A percentile compares a stretch with the other conserved stretches of the same genome.
phyloP scores from a whole-genome alignment of 1,139 yeast genomes.

The Kodamaea derodonti region DNA sequence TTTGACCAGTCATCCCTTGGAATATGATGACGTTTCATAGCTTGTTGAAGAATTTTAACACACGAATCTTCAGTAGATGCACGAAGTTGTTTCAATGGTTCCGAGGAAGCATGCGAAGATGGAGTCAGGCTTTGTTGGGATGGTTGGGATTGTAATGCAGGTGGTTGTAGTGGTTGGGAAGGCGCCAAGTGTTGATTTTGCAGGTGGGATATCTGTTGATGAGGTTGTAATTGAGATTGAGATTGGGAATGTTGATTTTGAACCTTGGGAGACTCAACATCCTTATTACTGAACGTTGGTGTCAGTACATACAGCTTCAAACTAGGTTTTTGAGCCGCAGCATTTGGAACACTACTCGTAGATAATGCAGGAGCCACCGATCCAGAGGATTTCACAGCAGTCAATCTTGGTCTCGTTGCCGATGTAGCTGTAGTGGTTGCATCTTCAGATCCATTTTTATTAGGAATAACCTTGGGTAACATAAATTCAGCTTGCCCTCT shows the following conservation, averaged over 20 bases:
- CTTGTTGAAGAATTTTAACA: constrained; percentile 81
- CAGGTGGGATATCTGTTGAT: not conserved
- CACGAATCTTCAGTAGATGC: constrained; percentile 94
- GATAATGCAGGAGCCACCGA: constrained; percentile 10
- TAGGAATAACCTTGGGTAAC: constrained; percentile 9
- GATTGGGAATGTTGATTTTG: not conserved
- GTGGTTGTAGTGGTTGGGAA: not conserved
- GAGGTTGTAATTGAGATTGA: not conserved
- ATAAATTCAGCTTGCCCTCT: constrained; percentile 13
- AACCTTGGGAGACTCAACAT: not conserved
- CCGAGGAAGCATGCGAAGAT: constrained; percentile 24
- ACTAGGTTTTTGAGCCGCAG: not conserved
- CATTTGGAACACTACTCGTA: not conserved
- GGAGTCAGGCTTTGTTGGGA: not conserved
- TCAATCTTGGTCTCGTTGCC: constrained; percentile 25
- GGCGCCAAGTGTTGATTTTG: not conserved
- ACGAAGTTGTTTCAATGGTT: constrained; percentile 79
- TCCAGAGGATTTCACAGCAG: constrained; percentile 27
- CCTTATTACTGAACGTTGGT: not conserved
- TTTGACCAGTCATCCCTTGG: constrained; percentile 82
- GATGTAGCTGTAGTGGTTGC: not conserved
- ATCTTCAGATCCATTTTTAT: constrained; percentile 5
- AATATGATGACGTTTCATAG: constrained; percentile 81
- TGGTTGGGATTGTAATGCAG: not conserved
- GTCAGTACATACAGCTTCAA: constrained; percentile 1